These are phyloP conservation scores for Glutinoglossum americanum DNA, from an alignment of 495 filamentous ascomycete genomes.

Conservation along the genomic window DNA sequence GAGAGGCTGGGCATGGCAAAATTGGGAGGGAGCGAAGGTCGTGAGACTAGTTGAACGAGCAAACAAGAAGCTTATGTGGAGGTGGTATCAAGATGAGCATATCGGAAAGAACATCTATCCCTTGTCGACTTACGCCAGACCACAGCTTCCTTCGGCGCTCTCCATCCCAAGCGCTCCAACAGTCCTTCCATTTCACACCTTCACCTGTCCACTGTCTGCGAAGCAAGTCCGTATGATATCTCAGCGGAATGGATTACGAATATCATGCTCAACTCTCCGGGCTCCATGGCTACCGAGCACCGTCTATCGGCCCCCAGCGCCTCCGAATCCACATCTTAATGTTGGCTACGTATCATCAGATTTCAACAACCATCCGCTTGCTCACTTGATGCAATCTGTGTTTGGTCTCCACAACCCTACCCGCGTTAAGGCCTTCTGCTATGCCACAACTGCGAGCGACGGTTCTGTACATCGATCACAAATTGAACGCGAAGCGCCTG, in stretches of 20 bases:
- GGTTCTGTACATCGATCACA: conserved; percentile 79
- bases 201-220: conserved; percentile 82
- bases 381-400: conserved; percentile 96
- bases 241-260: conserved; percentile 80
- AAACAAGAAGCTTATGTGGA: conserved; percentile 51
- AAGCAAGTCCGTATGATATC: conserved; percentile 92
- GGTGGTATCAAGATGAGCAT: conserved; percentile 77
- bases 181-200: conserved; percentile 95
- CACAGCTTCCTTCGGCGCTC: conserved; percentile 51
- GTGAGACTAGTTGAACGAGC: conserved; percentile 76
- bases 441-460: conserved; percentile 89
- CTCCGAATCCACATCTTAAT: conserved; percentile 62
- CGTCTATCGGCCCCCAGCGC: conserved; percentile 64
- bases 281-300: conserved; percentile 66
- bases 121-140: conserved; percentile 41
- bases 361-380: conserved; percentile 96
- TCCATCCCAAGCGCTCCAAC: conserved; percentile 80
- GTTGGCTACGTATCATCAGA: conserved; percentile 96
- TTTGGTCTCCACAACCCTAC: conserved; percentile 71
- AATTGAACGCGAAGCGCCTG: conserved; percentile 83
- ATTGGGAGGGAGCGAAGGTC: conserved; percentile 76
- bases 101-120: conserved; percentile 36
- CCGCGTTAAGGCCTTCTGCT: conserved; percentile 72
- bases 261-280: conserved; percentile 71
- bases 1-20: conserved; percentile 47